These are phyloP conservation scores for Diaporthe ilicicola DNA, from an alignment of 2,329 filamentous ascomycete species.

Conservation along the genomic window DNA sequence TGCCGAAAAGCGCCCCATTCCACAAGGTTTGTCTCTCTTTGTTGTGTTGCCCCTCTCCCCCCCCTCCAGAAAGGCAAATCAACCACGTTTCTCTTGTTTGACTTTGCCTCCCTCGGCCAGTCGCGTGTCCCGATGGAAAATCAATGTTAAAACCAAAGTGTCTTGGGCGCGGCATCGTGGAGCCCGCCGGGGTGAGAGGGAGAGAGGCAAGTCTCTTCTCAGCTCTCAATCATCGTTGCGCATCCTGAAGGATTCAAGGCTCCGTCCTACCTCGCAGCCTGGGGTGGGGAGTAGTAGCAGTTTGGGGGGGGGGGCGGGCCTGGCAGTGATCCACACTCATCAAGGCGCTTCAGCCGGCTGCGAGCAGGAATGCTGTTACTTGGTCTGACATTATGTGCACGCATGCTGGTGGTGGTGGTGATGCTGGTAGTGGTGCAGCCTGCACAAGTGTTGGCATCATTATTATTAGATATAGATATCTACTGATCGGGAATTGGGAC, in stretches of 20 bases:
- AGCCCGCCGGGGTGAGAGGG: not conserved
- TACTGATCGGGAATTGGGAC: not conserved
- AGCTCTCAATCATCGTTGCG: constrained; percentile 3
- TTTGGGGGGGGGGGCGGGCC: not conserved
- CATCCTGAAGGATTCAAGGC: constrained; percentile 17
- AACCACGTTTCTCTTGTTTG: constrained; percentile 8
- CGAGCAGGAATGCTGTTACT: not conserved
- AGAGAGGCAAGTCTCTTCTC: not conserved
- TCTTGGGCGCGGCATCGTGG: constrained; percentile 1
- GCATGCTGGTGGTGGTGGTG: not conserved
- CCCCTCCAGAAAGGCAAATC: not conserved
- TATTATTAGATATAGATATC: not conserved
- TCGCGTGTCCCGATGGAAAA: constrained; percentile 9
- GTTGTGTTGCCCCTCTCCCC: not conserved
- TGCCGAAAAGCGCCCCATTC: not conserved
- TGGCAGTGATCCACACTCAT: constrained; percentile 1
- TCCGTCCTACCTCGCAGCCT: constrained; percentile 19
- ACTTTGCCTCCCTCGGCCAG: not conserved
- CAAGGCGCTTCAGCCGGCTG: not conserved
- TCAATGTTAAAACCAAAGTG: constrained; percentile 1
- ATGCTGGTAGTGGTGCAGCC: not conserved
- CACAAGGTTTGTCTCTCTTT: not conserved
- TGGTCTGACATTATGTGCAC: not conserved
- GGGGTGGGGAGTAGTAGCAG: not conserved
- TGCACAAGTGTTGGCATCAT: not conserved